Base-by-base conservation (phyloP, 257 asterid genomes). In the Solanum lycopersicoides region DNA sequence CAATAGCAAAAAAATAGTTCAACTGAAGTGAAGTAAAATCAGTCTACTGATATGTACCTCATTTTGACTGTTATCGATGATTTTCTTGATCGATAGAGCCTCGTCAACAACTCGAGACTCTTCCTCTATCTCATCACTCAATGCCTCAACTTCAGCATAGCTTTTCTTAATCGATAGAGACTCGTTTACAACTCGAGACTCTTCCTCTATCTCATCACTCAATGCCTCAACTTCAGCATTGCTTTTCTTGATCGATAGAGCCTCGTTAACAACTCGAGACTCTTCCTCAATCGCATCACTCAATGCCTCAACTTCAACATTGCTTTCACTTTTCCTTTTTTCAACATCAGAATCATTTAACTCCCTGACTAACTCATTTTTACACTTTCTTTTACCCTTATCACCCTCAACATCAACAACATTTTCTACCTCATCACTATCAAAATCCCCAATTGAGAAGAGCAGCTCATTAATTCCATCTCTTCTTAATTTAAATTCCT, bases 81-180 rank as follows among this genome's bases (percentile, higher is more conserved):
- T 89, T 50, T 91, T 92, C 68, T 95, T 97, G 89, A 95, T 92
- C 96, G 94, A 89, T 88, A 91, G 84, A 85, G 94, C 95, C 94
- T 95, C 86, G 1, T 30, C 3, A 14, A 30, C 15, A 68, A 89
- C 42, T 91, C 88, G 94, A 71, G 94, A 91, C 84, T 93, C 94
- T 87, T 93, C 94, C 73, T 96, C 98, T 79, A 95, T 92, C 92
- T 92, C 99, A 88, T 93, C 96, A 59, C 83, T 91, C 86, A 91
- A 84, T 23, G 90, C 94, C 66, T 90, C 91, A 50, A 75, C 88
- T 66, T 93, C 91, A 21, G 86, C 59, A 47, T 47, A 2, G 59
- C 59, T 47, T 2, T 47, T 14, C 56, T 47, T 47, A 18, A 47
- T 13, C 56, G 7, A 14, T 47, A 4, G 56, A 47, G 18, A 18